Conservation (phyloP, 208 protist species). For the Leishmania aethiopica region DNA sequence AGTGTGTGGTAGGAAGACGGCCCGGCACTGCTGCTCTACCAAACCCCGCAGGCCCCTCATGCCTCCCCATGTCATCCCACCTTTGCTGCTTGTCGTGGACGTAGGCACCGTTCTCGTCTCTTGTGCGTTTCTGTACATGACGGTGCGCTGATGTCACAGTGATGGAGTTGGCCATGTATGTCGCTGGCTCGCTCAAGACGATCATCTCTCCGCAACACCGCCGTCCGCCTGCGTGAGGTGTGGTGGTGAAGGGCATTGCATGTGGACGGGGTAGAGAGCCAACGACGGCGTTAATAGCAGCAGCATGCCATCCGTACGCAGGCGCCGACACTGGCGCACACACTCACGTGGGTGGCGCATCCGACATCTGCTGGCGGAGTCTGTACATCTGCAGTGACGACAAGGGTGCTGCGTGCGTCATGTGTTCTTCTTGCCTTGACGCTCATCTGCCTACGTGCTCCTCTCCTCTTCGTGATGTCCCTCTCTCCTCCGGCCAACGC, state of each 20-base stretch:
- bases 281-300: background rate
- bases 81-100: background rate
- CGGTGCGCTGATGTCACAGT: background rate
- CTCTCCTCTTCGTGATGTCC: background rate
- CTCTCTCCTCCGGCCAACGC: background rate
- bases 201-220: background rate
- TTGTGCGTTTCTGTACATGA: background rate
- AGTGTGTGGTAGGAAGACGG: background rate
- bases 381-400: background rate
- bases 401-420: background rate
- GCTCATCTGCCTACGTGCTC: too few relatives aligned
- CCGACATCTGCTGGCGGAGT: background rate
- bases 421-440: background rate
- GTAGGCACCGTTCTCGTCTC: background rate
- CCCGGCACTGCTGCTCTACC: background rate
- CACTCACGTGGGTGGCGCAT: background rate
- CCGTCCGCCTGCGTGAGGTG: background rate
- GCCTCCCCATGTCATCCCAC: background rate
- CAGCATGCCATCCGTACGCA: background rate
- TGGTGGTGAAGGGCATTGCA: background rate
- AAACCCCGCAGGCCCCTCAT: background rate
- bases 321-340: background rate
- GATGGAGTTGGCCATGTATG: background rate
- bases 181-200: background rate
- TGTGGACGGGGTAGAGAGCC: background rate